Conservation (phyloP, 2,329 filamentous ascomycete species). For the Teratosphaeria zuluensis region DNA sequence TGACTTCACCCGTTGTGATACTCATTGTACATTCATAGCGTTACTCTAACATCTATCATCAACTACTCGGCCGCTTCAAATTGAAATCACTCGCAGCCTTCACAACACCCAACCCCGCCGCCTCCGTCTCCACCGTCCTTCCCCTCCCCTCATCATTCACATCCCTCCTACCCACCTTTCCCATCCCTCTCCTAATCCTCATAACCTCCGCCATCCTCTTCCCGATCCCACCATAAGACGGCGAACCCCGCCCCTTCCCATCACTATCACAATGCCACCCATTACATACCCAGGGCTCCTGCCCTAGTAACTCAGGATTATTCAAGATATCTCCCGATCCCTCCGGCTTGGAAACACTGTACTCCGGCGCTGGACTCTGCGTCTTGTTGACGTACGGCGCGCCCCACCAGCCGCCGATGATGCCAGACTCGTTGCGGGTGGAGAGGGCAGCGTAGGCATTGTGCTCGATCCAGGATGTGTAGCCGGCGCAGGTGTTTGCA, state of each 20-base stretch:
- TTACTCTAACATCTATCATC: background rate
- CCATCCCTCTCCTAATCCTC: background rate
- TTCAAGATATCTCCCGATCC: slow-evolving; percentile 44
- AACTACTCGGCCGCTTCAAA: background rate
- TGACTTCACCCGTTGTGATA: too few species aligned
- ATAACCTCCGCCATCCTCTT: background rate
- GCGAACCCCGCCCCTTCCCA: background rate
- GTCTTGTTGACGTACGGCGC: slow-evolving; percentile 11
- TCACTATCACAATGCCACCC: slow-evolving; percentile 4
- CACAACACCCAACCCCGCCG: slow-evolving; percentile 67
- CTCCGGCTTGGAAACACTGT: slow-evolving; percentile 25
- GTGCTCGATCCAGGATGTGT: slow-evolving; percentile 65
- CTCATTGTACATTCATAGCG: background rate
- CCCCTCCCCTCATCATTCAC: slow-evolving; percentile 70
- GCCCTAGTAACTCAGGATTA: slow-evolving; percentile 16
- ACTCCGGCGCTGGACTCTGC: slow-evolving; percentile 10
- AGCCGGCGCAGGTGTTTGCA: slow-evolving; percentile 51
- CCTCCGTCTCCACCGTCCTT: slow-evolving; percentile 81
- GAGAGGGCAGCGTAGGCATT: slow-evolving; percentile 65
- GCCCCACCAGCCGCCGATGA: slow-evolving; percentile 86
- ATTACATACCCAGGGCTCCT: slow-evolving; percentile 15
- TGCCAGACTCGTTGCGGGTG: slow-evolving; percentile 57
- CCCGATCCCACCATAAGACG: background rate
- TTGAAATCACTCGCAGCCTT: slow-evolving; percentile 41
- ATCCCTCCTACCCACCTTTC: slow-evolving; percentile 35